Percentiles rank a stretch among this genome's conserved stretches.
Conservation (phyloP, 2,329 filamentous ascomycete species). For the Coniochaeta hoffmannii region DNA sequence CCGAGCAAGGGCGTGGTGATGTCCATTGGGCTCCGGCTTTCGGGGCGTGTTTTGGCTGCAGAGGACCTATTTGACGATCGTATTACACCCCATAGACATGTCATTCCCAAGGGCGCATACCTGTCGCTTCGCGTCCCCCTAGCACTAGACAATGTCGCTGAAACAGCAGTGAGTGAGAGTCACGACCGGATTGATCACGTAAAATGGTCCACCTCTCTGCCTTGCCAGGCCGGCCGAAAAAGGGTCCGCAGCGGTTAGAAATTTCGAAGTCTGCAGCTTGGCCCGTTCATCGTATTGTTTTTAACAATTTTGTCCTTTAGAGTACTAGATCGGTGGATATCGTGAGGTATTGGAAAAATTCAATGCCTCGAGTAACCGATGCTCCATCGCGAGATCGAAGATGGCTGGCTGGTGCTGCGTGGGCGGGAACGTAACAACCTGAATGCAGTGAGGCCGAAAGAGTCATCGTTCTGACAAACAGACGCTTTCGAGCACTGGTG, state of each 20-base stretch:
- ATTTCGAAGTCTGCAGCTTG: not conserved
- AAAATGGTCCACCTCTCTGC: not conserved
- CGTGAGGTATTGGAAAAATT: not conserved
- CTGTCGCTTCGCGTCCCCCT: not conserved
- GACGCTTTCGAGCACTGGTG: not conserved
- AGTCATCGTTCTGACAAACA: too few species aligned
- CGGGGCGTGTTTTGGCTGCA: not conserved
- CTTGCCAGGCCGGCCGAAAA: not conserved
- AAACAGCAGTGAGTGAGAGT: too few species aligned
- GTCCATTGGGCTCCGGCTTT: not conserved
- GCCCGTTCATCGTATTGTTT: not conserved
- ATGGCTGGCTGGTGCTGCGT: not conserved
- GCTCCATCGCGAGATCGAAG: not conserved
- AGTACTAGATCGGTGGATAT: not conserved
- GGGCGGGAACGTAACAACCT: not conserved
- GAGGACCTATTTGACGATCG: not conserved
- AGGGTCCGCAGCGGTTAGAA: not conserved
- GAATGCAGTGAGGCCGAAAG: not conserved
- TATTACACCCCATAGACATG: not conserved
- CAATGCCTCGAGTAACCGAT: conserved; percentile 1
- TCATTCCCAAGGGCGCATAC: not conserved
- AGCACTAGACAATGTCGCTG: too few species aligned
- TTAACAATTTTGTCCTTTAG: not conserved
- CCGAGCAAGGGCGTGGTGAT: not conserved
- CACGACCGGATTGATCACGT: not conserved